A percentile compares a stretch with the other conserved stretches of the same genome.
These are phyloP conservation scores for Trypanosoma theileri DNA, from an alignment of 208 protist genomes.

Conservation along the genomic window DNA sequence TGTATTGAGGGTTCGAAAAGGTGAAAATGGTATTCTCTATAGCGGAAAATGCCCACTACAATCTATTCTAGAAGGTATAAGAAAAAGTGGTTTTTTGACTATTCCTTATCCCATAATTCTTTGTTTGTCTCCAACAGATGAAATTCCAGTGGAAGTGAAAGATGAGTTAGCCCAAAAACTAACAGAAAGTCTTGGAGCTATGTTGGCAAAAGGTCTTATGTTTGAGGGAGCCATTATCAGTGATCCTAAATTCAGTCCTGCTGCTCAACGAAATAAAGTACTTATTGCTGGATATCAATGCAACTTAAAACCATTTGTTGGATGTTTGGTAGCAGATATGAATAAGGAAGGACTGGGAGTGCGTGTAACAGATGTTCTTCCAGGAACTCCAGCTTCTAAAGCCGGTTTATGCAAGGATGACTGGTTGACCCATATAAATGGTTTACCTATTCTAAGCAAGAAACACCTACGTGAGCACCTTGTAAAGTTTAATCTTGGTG, in stretches of 20 bases:
- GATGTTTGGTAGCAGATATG: constrained; percentile 87
- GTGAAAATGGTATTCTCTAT: constrained; percentile 45
- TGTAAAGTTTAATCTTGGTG: constrained; percentile 61
- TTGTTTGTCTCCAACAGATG: constrained; percentile 52
- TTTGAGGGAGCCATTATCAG: constrained; percentile 86
- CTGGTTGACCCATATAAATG: constrained; percentile 89
- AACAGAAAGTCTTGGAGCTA: constrained; percentile 43
- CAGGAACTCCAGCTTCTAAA: constrained; percentile 80
- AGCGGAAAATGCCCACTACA: constrained; percentile 61
- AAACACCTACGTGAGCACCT: constrained; percentile 73
- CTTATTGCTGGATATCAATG: constrained; percentile 76
- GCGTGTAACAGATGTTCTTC: constrained; percentile 82
- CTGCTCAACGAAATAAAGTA: constrained; percentile 78
- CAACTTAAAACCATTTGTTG: constrained; percentile 81
- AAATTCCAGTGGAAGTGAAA: constrained; percentile 49
- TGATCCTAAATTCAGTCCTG: constrained; percentile 89
- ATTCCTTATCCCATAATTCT: constrained; percentile 85
- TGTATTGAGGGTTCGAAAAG: constrained; percentile 60
- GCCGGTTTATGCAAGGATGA: constrained; percentile 80
- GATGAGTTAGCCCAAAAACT: constrained; percentile 63
- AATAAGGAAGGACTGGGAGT: constrained; percentile 87
- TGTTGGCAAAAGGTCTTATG: constrained; percentile 84
- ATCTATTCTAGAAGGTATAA: constrained; percentile 61
- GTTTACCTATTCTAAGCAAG: constrained; percentile 70
- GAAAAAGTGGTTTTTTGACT: constrained; percentile 66